A percentile compares a stretch with the other conserved stretches of the same genome.
phyloP scores from a whole-genome alignment of 2,329 filamentous ascomycete genomes.

The Lachnellula willkommii region DNA sequence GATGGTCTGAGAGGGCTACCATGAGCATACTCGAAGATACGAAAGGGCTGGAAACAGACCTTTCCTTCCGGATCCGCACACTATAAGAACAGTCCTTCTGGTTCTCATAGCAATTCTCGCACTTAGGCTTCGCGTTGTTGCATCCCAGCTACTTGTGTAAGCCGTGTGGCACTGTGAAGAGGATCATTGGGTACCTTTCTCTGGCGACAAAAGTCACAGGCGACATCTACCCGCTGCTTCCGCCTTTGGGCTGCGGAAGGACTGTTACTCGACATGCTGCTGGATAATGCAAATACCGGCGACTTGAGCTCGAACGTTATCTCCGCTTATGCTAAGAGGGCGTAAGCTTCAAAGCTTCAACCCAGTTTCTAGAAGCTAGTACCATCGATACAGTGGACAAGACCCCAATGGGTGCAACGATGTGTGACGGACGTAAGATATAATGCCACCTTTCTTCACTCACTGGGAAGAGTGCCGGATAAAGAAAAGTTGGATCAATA shows the following conservation, averaged over 20 bases:
- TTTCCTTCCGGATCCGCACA: slow-evolving; percentile 2
- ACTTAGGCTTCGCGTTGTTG: slow-evolving; percentile 40
- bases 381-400: too few relatives aligned
- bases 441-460: too few relatives aligned
- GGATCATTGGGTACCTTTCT: slow-evolving; percentile 4
- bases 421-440: too few relatives aligned
- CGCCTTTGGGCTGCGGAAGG: background rate
- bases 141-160: slow-evolving; percentile 41
- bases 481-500: too few relatives aligned
- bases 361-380: too few relatives aligned
- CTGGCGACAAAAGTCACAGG: slow-evolving; percentile 12
- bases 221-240: slow-evolving; percentile 5
- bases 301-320: too few relatives aligned
- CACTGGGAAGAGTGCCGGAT: too few relatives aligned
- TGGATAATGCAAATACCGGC: too few relatives aligned
- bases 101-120: slow-evolving; percentile 43
- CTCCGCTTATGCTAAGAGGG: too few relatives aligned
- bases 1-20: slow-evolving; percentile 9
- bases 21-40: background rate
- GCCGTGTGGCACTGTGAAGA: background rate
- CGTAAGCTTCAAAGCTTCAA: too few relatives aligned
- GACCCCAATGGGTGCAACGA: too few relatives aligned
- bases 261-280: too few relatives aligned
- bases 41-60: background rate
- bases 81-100: slow-evolving; percentile 21